Base-by-base conservation (phyloP, 2,329 filamentous ascomycete species). In the Claviceps humidiphila region DNA sequence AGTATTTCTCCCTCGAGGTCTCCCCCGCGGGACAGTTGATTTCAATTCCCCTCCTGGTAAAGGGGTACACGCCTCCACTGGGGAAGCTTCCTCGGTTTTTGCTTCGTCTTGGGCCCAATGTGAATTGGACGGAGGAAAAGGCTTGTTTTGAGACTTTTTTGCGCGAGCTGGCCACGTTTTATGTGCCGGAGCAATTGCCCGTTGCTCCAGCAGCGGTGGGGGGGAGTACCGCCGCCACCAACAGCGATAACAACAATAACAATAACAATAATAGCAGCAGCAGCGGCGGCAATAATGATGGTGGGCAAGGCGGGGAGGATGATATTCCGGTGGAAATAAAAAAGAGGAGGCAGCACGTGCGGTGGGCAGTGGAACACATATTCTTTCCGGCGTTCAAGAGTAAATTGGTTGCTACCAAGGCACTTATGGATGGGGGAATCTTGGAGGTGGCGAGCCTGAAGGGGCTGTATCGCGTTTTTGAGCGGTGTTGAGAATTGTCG, bases 401-500 rank as follows among this genome's bases (percentile, higher is more conserved):
- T 5, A 76, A 89, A 53, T 69, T 98, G 47, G 81, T 97, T 52
- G 90, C 88, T 20, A 96, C 93, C 8, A 84, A 79, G 57, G 75
- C 77, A 5, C 69, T 97, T 60, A 79, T 94, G 69, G 80, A 82
- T 49, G 85, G 82, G 0, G 78, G 74, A 8, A 81, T 95, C 11
- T 71, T 95, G 47, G 91, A 98, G 68, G 81, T 95, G 48, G 91
- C 93, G 2, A 89, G 94, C 69, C 68, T 97, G 54, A 97, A 95
- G 67, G 89, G 90, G 0, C 65, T 98, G 53, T 98, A 98, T 67
- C 75, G 87, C 46, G 90, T 97, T 2, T 98, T 98, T 74, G 93
- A 98, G 70, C 74, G 93, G 51, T 97, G 93, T 66, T 97, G 67
- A 78, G 30, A 3, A 34, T 34, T 34, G 30, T 34, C 4, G 30